A percentile compares a stretch with the other conserved stretches of the same genome.
Evolutionary conservation across 371 early-diverging fungal genomes (phyloP).

Genomic region (Lichtheimia ramosa): DNA sequence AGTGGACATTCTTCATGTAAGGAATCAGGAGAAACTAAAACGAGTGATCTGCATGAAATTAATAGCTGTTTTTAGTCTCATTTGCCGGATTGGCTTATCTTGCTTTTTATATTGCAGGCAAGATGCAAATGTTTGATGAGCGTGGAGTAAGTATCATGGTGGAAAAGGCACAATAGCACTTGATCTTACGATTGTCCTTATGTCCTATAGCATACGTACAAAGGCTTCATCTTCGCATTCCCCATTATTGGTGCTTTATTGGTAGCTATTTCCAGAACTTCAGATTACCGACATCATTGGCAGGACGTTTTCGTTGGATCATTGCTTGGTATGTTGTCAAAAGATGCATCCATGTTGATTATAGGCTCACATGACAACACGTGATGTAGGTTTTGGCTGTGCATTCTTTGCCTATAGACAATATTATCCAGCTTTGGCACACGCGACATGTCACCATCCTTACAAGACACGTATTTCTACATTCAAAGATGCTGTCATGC

Average conservation of each 20-base stretch:
- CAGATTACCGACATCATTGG: conserved; percentile 86
- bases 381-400: conserved; percentile 20
- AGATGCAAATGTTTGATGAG: conserved; percentile 68
- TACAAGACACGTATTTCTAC: conserved; percentile 3
- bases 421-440: conserved; percentile 15
- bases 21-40: background rate
- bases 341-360: background rate
- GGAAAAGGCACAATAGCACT: no score
- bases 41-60: background rate
- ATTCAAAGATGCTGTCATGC: background rate
- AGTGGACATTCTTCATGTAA: conserved; percentile 89
- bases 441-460: conserved; percentile 13
- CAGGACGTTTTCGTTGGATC: conserved; percentile 76
- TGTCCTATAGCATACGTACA: conserved; percentile 55
- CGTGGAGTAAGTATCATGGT: conserved; percentile 38
- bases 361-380: background rate
- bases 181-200: no score
- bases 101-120: conserved; percentile 72
- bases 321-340: conserved; percentile 29
- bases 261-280: conserved; percentile 71
- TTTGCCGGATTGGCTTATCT: conserved; percentile 77
- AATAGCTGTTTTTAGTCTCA: conserved; percentile 38
- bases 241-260: conserved; percentile 67
- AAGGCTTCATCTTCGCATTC: conserved; percentile 59
- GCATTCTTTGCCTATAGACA: conserved; percentile 23